Evolutionary conservation across 1,284 basidiomycete species (phyloP).

Genomic region (Malassezia cuniculi): DNA sequence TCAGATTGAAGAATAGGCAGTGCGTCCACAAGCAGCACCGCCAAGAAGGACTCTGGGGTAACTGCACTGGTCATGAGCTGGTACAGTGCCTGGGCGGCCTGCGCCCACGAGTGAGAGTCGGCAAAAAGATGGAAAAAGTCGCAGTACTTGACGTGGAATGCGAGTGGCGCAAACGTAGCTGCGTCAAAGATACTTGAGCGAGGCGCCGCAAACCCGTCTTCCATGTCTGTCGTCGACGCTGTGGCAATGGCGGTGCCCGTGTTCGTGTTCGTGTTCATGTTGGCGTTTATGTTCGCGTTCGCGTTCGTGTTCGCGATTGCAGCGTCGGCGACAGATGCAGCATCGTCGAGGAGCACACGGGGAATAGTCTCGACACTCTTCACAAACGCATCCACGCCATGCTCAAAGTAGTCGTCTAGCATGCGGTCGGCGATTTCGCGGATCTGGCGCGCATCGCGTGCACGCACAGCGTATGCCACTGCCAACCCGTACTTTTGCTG

Average conservation of each 20-base stretch:
- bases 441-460: slow-evolving; percentile 28
- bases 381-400: slow-evolving; percentile 27
- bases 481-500: slow-evolving; percentile 29
- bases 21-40: slow-evolving; percentile 35
- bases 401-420: slow-evolving; percentile 27
- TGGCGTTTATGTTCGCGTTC: neutral
- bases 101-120: slow-evolving; percentile 16
- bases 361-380: slow-evolving; percentile 36
- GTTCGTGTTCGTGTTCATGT: too few species aligned
- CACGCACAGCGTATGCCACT: slow-evolving; percentile 36
- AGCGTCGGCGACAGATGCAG: slow-evolving; percentile 1
- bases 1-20: slow-evolving; percentile 25
- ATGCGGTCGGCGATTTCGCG: slow-evolving; percentile 33
- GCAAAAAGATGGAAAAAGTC: slow-evolving; percentile 35
- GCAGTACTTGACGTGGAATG: slow-evolving; percentile 37
- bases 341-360: slow-evolving; percentile 20
- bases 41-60: slow-evolving; percentile 35
- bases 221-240: neutral
- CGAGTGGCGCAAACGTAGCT: slow-evolving; percentile 18
- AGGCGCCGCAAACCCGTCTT: too few species aligned
- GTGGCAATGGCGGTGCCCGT: neutral
- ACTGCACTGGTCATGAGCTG: slow-evolving; percentile 33
- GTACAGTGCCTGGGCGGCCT: slow-evolving; percentile 29
- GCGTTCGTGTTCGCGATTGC: neutral
- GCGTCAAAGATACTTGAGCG: slow-evolving; percentile 22